These are phyloP conservation scores for Aegilops umbellulata DNA, from an alignment of 176 grass and related monocot genomes.

Conservation along the genomic window DNA sequence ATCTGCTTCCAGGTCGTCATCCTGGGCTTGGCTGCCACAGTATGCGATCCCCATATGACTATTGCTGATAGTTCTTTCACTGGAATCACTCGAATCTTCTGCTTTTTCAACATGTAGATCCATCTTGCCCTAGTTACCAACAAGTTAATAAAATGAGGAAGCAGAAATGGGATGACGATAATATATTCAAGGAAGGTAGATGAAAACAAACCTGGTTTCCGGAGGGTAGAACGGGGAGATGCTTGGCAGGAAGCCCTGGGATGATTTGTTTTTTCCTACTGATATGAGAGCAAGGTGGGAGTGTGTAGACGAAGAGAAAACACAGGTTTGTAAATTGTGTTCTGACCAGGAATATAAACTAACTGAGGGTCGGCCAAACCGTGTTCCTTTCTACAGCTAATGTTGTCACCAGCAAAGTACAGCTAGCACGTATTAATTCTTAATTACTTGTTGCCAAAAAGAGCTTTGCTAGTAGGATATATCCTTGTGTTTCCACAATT, in stretches of 20 bases:
- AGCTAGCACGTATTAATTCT: too few species aligned
- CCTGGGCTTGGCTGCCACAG: background rate
- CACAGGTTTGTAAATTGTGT: too few species aligned
- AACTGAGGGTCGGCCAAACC: too few species aligned
- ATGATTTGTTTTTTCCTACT: too few species aligned
- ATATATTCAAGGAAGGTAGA: background rate
- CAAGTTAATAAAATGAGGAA: background rate
- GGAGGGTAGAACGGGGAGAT: background rate
- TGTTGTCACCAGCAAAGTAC: too few species aligned
- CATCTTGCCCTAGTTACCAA: background rate
- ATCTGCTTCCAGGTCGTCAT: background rate
- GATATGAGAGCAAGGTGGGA: background rate
- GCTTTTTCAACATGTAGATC: background rate
- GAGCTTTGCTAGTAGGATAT: too few species aligned
- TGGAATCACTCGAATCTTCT: background rate
- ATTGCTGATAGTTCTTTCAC: background rate
- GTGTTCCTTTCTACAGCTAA: too few species aligned
- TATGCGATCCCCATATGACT: background rate
- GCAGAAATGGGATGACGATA: background rate
- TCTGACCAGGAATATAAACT: background rate
- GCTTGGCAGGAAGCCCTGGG: background rate
- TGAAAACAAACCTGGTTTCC: background rate
- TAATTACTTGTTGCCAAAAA: too few species aligned
- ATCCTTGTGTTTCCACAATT: too few species aligned
- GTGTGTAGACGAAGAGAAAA: too few species aligned